Percentiles rank a stretch among this genome's conserved stretches.
Conservation (phyloP, 306 rosid genomes). For the Quercus cerris region DNA sequence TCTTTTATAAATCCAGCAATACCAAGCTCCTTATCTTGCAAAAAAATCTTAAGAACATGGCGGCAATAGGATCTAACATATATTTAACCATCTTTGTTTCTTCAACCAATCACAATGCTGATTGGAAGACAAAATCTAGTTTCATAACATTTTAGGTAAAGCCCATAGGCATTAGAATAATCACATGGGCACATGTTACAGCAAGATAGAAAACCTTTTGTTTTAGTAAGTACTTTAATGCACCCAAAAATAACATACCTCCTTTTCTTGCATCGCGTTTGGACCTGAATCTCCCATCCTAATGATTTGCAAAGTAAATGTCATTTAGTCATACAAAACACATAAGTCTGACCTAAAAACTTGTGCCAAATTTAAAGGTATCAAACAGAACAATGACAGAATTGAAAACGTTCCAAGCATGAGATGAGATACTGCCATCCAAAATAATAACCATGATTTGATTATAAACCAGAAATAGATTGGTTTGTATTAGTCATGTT, state of each 20-base stretch:
- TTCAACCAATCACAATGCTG: not conserved
- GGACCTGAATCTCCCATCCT: conserved; percentile 99
- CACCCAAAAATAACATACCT: conserved; percentile 47
- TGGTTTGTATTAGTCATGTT: no score
- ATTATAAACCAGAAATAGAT: not conserved
- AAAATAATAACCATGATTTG: not conserved
- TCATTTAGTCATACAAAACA: conserved; percentile 24
- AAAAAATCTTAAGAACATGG: not conserved
- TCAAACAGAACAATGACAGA: not conserved
- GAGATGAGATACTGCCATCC: not conserved
- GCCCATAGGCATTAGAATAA: not conserved
- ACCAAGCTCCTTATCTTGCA: not conserved
- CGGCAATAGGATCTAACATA: not conserved
- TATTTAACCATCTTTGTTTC: not conserved
- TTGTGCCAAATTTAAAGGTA: conserved; percentile 20
- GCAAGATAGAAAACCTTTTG: not conserved
- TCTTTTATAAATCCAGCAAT: not conserved
- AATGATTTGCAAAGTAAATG: conserved; percentile 28
- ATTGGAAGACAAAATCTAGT: not conserved
- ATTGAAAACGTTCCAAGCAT: not conserved
- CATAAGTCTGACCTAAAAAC: conserved; percentile 1
- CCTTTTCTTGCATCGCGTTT: conserved; percentile 95
- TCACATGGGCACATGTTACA: no score
- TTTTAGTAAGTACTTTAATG: not conserved
- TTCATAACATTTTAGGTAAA: not conserved